phyloP scores from a whole-genome alignment of 805 yeast genomes.

The Nadsonia fulvescens region DNA sequence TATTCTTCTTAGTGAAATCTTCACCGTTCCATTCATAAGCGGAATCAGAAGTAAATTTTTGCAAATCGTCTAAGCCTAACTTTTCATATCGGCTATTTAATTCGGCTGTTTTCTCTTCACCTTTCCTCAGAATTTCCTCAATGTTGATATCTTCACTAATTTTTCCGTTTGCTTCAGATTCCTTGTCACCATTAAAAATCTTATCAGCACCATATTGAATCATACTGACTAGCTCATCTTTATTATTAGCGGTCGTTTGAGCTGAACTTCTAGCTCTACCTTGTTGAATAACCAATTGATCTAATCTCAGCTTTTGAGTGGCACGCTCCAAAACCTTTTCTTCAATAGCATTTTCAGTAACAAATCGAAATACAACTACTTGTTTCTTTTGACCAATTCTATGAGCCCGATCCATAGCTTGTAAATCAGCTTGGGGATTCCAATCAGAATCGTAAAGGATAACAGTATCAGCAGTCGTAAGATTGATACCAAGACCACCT shows the following conservation, averaged over 20 bases:
- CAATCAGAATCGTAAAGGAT: constrained; percentile 84
- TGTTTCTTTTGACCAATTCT: constrained; percentile 95
- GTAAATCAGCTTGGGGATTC: constrained; percentile 96
- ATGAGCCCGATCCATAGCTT: constrained; percentile 97
- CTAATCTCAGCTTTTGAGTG: constrained; percentile 79
- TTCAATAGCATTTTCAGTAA: constrained; percentile 89
- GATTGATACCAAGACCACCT: constrained; percentile 88
- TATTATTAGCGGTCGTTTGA: constrained; percentile 22
- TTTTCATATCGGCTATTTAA: constrained; percentile 69
- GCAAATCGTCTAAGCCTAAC: constrained; percentile 83
- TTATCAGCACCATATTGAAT: constrained; percentile 92
- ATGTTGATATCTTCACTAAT: constrained; percentile 44
- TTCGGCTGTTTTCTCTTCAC: constrained; percentile 64
- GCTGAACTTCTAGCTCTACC: constrained; percentile 43
- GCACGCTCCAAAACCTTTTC: constrained; percentile 94
- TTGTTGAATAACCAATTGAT: constrained; percentile 90
- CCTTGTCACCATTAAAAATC: constrained; percentile 42
- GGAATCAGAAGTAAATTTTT: constrained; percentile 73
- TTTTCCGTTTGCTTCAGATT: constrained; percentile 16
- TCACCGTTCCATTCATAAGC: constrained; percentile 94
- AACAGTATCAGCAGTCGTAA: constrained; percentile 84
- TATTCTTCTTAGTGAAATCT: constrained; percentile 40
- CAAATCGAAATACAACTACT: constrained; percentile 80
- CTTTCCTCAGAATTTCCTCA: constrained; percentile 62
- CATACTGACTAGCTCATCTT: constrained; percentile 71